phyloP scores from a whole-genome alignment of 2,329 filamentous ascomycete genomes.

The Elsinoe batatas region DNA sequence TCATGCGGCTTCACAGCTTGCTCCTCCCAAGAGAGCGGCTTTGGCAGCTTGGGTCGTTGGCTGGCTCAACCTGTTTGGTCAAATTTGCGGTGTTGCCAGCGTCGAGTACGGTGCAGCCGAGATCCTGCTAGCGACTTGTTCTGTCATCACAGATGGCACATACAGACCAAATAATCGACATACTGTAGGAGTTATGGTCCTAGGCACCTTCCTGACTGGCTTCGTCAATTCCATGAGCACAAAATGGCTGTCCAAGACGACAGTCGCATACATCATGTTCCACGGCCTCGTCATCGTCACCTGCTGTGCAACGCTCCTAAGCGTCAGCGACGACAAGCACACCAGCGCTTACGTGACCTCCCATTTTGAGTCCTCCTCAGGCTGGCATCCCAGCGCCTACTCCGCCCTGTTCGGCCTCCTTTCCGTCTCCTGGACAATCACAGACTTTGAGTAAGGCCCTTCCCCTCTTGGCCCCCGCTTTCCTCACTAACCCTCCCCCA shows the following conservation, averaged over 20 bases:
- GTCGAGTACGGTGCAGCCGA: slow-evolving; percentile 49
- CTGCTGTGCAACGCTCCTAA: slow-evolving; percentile 44
- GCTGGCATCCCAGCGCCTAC: slow-evolving; percentile 46
- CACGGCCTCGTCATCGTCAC: slow-evolving; percentile 44
- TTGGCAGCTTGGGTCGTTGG: slow-evolving; percentile 40
- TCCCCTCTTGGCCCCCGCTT: slow-evolving; percentile 4
- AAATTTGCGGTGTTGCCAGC: slow-evolving; percentile 46
- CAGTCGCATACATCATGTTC: slow-evolving; percentile 49
- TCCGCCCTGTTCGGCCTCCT: slow-evolving; percentile 53
- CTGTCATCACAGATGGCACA: slow-evolving; percentile 31
- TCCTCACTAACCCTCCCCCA: slow-evolving; percentile 3
- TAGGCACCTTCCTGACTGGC: slow-evolving; percentile 42
- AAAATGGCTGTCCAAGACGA: slow-evolving; percentile 49
- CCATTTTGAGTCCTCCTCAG: slow-evolving; percentile 40
- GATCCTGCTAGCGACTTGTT: slow-evolving; percentile 47
- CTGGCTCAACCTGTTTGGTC: slow-evolving; percentile 36
- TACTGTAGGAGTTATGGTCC: slow-evolving; percentile 48
- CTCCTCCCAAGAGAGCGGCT: slow-evolving; percentile 39
- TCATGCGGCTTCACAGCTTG: slow-evolving; percentile 47
- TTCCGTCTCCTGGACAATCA: slow-evolving; percentile 52
- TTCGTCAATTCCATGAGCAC: slow-evolving; percentile 48
- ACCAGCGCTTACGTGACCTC: slow-evolving; percentile 46
- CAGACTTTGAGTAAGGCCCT: slow-evolving; percentile 40
- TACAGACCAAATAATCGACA: slow-evolving; percentile 36
- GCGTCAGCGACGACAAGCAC: slow-evolving; percentile 43